These are phyloP conservation scores for Cystobasidium pallidum DNA, from an alignment of 1,284 basidiomycete genomes.

Conservation along the genomic window DNA sequence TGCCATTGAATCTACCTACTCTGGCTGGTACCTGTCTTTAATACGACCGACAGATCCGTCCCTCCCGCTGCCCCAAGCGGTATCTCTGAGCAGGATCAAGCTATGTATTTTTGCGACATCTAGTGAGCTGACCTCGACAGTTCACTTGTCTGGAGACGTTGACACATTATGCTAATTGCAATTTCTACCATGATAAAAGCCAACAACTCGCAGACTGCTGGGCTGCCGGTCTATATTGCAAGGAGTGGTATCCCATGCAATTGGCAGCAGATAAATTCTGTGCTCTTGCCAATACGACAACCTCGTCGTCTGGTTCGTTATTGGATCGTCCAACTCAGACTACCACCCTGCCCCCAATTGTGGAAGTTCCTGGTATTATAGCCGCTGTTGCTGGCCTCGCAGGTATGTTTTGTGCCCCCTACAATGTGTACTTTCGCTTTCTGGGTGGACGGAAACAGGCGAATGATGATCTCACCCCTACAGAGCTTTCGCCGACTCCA, in stretches of 20 bases:
- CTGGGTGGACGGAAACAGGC: not conserved
- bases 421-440: too few species aligned
- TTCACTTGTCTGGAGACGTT: too few species aligned
- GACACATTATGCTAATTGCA: too few species aligned
- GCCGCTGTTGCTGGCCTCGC: not conserved
- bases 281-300: conserved; percentile 32
- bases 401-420: too few species aligned
- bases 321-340: not conserved
- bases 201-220: conserved; percentile 46
- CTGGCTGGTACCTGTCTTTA: not conserved
- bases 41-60: conserved; percentile 26
- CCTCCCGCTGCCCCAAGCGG: conserved; percentile 39
- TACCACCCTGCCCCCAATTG: conserved; percentile 1
- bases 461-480: not conserved
- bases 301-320: not conserved
- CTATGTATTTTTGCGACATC: conserved; percentile 36
- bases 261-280: conserved; percentile 48
- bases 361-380: not conserved
- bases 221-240: conserved; percentile 45
- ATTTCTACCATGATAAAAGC: not conserved
- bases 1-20: too few species aligned
- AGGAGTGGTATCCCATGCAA: conserved; percentile 46
- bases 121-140: too few species aligned
- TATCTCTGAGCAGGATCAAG: conserved; percentile 12
- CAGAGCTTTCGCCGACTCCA: not conserved